Base-by-base conservation (phyloP, 345 rosid genomes). In the Durio zibethinus region DNA sequence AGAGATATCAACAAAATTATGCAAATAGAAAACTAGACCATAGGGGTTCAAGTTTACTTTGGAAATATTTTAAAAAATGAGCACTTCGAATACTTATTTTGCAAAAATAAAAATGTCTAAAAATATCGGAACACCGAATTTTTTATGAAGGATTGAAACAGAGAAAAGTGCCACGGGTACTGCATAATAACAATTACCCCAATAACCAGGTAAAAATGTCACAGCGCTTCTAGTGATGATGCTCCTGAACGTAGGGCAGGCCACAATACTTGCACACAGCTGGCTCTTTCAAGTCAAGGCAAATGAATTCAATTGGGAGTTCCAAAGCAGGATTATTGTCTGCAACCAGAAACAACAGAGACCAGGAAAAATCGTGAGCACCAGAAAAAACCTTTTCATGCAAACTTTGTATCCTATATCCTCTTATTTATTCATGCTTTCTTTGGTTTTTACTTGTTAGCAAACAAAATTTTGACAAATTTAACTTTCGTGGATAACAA, bases 251-350 rank as follows among this genome's bases (percentile, higher is more conserved):
- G 53, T 89, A 94, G 54, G 94, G 97, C 67, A 94, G 89, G 65
- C 98, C 97, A 60, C 98, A 94, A 75, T 94, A 94, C 87, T 94
- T 94, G 97, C 97, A 94, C 7, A 93, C 77, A 10, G 97, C 97
- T 25, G 97, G 98, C 82, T 89, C 95, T 68, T 86, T 79, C 76
- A 85, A 76, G 86, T 92, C 98, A 0, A 94, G 93, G 87, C 99
- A 95, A 81, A 95, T 95, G 87, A 89, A 95, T 87, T 95, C 99
- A 71, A 95, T 90, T 29, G 99, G 99, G 83, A 93, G 99, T 72
- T 97, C 99, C n/a, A 95, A 91, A 11, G 99, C 93, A 15, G 94
- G 97, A 81, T 92, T 27, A 74, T 70, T 88, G 78, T 92, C 99
- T 95, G 85, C 74, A 83, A 18, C 31, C 40, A 73, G 15, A 57